Evolutionary conservation across 441 rosid genomes (phyloP).

Genomic region (Capsella rubella): DNA sequence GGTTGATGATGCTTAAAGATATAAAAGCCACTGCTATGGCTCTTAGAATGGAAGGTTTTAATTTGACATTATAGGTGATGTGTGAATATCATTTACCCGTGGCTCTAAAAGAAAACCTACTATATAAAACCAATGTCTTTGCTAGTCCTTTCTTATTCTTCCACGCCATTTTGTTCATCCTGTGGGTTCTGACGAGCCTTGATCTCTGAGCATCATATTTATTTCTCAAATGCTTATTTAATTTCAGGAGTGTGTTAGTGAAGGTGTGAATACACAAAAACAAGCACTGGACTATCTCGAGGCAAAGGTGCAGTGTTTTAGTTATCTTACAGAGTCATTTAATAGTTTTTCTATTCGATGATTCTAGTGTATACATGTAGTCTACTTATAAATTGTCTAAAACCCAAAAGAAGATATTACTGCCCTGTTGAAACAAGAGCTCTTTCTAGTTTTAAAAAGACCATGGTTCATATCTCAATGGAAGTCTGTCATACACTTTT

Average conservation of each 20-base stretch:
- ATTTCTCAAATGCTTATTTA: constrained; percentile 24
- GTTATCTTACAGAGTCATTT: constrained; percentile 10
- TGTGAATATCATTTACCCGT: background rate
- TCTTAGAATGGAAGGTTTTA: constrained; percentile 3
- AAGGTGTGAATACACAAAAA: constrained; percentile 60
- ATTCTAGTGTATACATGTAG: constrained; percentile 5
- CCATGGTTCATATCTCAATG: constrained; percentile 11
- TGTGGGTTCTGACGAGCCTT: constrained; percentile 25
- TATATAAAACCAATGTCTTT: background rate
- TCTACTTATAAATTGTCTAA: constrained; percentile 17
- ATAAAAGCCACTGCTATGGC: constrained; percentile 20
- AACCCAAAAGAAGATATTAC: constrained; percentile 2
- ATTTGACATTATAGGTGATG: constrained; percentile 14
- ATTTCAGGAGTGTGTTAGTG: constrained; percentile 82
- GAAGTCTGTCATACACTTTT: constrained; percentile 9
- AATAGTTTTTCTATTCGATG: background rate
- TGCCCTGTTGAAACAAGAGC: background rate
- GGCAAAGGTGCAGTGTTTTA: constrained; percentile 59
- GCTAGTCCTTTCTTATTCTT: constrained; percentile 20
- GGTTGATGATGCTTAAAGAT: background rate
- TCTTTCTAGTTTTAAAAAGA: constrained; percentile 9
- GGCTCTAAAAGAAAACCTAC: constrained; percentile 17
- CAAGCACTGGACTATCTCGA: constrained; percentile 87
- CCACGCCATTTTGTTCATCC: constrained; percentile 12
- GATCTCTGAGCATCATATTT: constrained; percentile 27